phyloP scores from a whole-genome alignment of 352 stramenopile species.

The Phytophthora pistaciae region DNA sequence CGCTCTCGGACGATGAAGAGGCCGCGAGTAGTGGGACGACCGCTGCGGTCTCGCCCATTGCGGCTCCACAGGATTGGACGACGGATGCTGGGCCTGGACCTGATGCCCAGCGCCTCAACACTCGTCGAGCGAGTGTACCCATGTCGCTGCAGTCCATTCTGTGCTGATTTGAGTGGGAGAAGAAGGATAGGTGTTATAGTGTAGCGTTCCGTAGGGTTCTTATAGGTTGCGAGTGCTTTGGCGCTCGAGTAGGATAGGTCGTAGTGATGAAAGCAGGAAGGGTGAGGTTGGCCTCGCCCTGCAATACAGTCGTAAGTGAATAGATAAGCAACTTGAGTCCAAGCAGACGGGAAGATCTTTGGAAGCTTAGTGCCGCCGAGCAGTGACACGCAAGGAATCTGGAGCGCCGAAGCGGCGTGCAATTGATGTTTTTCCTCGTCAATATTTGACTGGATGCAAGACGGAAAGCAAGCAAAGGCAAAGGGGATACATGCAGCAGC shows the following conservation, averaged over 20 bases:
- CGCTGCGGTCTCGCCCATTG: constrained; percentile 20
- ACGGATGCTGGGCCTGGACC: constrained; percentile 2
- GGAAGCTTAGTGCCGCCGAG: constrained; percentile 19
- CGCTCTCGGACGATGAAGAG: constrained; percentile 65
- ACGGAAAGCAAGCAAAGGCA: neutral
- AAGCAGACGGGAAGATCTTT: constrained; percentile 25
- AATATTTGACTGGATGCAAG: neutral
- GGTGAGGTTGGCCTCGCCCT: neutral
- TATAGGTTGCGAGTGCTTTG: neutral
- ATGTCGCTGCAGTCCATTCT: constrained; percentile 85
- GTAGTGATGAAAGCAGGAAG: constrained; percentile 5
- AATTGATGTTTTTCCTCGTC: neutral
- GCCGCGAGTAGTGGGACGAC: constrained; percentile 20
- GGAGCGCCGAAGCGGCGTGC: neutral
- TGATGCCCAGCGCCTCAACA: constrained; percentile 43
- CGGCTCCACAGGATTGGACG: constrained; percentile 28
- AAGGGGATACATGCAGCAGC: too few relatives aligned
- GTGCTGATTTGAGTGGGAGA: constrained; percentile 50
- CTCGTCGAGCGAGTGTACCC: constrained; percentile 41
- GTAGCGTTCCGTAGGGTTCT: constrained; percentile 9
- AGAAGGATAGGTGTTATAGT: constrained; percentile 28
- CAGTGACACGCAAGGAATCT: constrained; percentile 22
- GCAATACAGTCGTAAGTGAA: constrained; percentile 8
- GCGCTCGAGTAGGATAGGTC: neutral
- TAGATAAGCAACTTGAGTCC: constrained; percentile 5